Evolutionary conservation across 2,329 filamentous ascomycete genomes (phyloP), one percentile per base, ranked within the genome.

Genomic region (Colletotrichum sp.): DNA sequence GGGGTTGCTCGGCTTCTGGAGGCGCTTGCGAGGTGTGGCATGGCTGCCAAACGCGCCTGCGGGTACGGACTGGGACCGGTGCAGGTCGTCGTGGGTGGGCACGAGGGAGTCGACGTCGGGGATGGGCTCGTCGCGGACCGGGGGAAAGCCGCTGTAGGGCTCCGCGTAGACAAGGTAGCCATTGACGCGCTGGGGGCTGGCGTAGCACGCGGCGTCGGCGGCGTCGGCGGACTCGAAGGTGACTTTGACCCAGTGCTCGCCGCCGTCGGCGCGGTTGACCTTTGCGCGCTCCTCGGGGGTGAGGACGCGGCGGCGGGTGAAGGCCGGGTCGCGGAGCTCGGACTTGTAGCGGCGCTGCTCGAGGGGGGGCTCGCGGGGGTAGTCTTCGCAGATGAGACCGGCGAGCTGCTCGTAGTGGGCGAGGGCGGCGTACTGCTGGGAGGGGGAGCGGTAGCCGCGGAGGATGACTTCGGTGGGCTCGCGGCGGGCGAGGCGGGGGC

Each of bases 201-300:
- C 90, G 81, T 90, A 93, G 57, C 93, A 86, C 26, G 94, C 94
- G 13, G 91, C 88, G 75, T 94, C 93, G 24, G 93, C 94, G 3
- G 94, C 93, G 79, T 94, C 90, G 65, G 90, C 88, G 57, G 92
- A 94, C 84, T 95, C 94, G 80, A 95, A 96, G 1, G 94, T 96
- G 71, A 96, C 88, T 83, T 96, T 96, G 80, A 98, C 95, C 96
- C 96, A 99, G 87, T 98, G 95, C 79, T 94, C 91, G 58, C 96
- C 96, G 66, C 95, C 94, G 61, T 93, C 94, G 77, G 95, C 96
- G 77, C 90, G 91, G 84, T 96, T 95, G 81, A 96, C 95, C 83
- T 96, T 94, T 69, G 90, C 88, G 72, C 96, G 92, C 80, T 98
- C 95, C 48, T 94, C 93, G 21, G 90, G 86, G 3, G 93, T 94